Evolutionary conservation across 2,329 filamentous ascomycete genomes (phyloP).

Genomic region (Venturia carpophila): DNA sequence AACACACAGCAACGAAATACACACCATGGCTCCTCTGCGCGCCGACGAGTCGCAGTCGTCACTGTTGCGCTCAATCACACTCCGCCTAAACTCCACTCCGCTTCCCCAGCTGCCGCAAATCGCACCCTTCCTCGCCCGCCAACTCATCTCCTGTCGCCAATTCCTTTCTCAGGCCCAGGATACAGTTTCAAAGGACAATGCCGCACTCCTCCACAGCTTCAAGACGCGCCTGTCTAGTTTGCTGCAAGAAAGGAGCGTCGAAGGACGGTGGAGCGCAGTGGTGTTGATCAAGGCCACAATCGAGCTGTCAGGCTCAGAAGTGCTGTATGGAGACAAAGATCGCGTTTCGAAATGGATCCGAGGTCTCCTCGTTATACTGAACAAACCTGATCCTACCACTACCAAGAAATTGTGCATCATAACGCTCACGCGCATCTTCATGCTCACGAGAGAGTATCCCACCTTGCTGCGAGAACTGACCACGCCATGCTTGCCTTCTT

Average conservation of each 20-base stretch:
- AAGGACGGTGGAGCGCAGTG: slow-evolving; percentile 70
- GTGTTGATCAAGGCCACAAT: slow-evolving; percentile 72
- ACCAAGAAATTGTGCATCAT: slow-evolving; percentile 72
- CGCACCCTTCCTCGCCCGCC: slow-evolving; percentile 57
- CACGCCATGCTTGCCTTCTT: slow-evolving; percentile 69
- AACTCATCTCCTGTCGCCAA: slow-evolving; percentile 46
- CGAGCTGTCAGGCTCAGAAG: slow-evolving; percentile 78
- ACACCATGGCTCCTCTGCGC: slow-evolving; percentile 4
- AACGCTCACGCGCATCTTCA: slow-evolving; percentile 74
- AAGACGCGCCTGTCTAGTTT: slow-evolving; percentile 71
- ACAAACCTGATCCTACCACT: slow-evolving; percentile 61
- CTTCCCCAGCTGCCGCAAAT: slow-evolving; percentile 66
- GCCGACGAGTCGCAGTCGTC: slow-evolving; percentile 10
- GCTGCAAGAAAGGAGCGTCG: slow-evolving; percentile 64
- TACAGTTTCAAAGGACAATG: slow-evolving; percentile 52
- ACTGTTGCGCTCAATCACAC: slow-evolving; percentile 56
- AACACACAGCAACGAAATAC: neutral
- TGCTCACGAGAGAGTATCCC: slow-evolving; percentile 71
- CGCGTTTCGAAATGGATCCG: slow-evolving; percentile 55
- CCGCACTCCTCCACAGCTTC: slow-evolving; percentile 71
- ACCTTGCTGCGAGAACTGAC: slow-evolving; percentile 81
- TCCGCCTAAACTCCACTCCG: slow-evolving; percentile 62
- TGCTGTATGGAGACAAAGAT: slow-evolving; percentile 60
- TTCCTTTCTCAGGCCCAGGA: slow-evolving; percentile 55
- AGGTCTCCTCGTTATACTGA: slow-evolving; percentile 65